Evolutionary conservation across 192 early-diverging fungal genomes (phyloP).

Genomic region (Coemansia sp.): DNA sequence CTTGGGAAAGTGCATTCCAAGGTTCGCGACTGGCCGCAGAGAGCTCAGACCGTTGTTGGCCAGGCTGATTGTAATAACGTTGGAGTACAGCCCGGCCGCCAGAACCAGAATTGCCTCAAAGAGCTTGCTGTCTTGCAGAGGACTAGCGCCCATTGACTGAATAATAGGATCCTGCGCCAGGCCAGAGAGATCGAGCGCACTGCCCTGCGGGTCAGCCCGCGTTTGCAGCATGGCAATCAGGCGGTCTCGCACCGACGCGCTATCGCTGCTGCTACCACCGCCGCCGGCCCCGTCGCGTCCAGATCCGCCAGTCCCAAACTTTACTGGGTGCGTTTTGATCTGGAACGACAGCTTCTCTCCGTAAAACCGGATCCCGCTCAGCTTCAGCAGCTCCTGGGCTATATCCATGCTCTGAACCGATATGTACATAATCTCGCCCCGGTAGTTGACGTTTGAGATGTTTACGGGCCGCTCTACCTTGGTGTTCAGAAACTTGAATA

Average conservation of each 20-base stretch:
- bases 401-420: constrained; percentile 26
- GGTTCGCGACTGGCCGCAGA: constrained; percentile 33
- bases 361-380: constrained; percentile 48
- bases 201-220: constrained; percentile 38
- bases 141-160: constrained; percentile 28
- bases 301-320: constrained; percentile 21
- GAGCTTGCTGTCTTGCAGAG: constrained; percentile 43
- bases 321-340: constrained; percentile 36
- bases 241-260: constrained; percentile 30
- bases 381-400: constrained; percentile 39
- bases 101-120: constrained; percentile 45
- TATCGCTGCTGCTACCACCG: constrained; percentile 11
- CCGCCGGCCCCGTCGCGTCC: constrained; percentile 19
- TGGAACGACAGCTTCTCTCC: constrained; percentile 43
- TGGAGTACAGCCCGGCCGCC: constrained; percentile 37
- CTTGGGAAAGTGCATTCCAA: constrained; percentile 37
- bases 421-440: constrained; percentile 45
- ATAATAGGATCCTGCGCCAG: constrained; percentile 40
- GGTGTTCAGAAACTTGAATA: constrained; percentile 35
- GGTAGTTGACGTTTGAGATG: constrained; percentile 28
- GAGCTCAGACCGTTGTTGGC: constrained; percentile 45
- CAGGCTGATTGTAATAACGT: constrained; percentile 28
- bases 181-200: constrained; percentile 37
- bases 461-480: constrained; percentile 32
- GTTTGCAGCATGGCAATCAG: constrained; percentile 41